Evolutionary conservation across 768 basidiomycete genomes (phyloP).

Genomic region (Suillus variegatus): DNA sequence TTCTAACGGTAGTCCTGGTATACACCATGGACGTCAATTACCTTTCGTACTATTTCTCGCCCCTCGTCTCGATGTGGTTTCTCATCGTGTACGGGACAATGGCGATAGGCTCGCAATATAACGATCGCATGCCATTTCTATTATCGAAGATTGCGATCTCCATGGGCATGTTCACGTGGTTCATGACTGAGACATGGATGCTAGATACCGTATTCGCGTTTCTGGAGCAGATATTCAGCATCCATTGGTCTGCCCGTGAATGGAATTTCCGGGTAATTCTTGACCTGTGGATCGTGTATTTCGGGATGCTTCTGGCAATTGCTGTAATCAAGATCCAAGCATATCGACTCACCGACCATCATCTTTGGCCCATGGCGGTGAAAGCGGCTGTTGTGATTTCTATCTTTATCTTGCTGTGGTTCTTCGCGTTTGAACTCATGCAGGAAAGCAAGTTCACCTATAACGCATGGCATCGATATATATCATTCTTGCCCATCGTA

Average conservation of each 20-base stretch:
- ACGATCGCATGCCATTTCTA: constrained; percentile 68
- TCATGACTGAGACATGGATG: constrained; percentile 65
- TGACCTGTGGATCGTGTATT: constrained; percentile 88
- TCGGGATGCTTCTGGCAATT: constrained; percentile 80
- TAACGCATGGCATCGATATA: constrained; percentile 82
- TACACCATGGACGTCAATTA: constrained; percentile 94
- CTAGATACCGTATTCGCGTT: constrained; percentile 65
- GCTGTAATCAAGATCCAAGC: constrained; percentile 77
- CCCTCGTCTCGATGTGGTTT: constrained; percentile 90
- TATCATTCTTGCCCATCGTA: constrained; percentile 78
- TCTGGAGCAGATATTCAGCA: constrained; percentile 65
- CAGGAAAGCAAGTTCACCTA: constrained; percentile 83
- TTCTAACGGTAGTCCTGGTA: constrained; percentile 77
- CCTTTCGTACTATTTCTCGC: constrained; percentile 88
- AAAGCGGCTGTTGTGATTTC: constrained; percentile 54
- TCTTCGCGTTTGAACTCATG: constrained; percentile 77
- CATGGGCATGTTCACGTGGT: constrained; percentile 59
- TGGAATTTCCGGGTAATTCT: constrained; percentile 89
- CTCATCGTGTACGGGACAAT: constrained; percentile 84
- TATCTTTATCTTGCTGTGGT: constrained; percentile 64
- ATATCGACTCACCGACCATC: constrained; percentile 65
- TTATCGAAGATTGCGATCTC: constrained; percentile 70
- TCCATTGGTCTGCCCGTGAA: constrained; percentile 83
- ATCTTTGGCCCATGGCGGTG: constrained; percentile 58
- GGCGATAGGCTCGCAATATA: constrained; percentile 67